These are phyloP conservation scores for Citrus australasica DNA, from an alignment of 345 rosid genomes.

Conservation along the genomic window DNA sequence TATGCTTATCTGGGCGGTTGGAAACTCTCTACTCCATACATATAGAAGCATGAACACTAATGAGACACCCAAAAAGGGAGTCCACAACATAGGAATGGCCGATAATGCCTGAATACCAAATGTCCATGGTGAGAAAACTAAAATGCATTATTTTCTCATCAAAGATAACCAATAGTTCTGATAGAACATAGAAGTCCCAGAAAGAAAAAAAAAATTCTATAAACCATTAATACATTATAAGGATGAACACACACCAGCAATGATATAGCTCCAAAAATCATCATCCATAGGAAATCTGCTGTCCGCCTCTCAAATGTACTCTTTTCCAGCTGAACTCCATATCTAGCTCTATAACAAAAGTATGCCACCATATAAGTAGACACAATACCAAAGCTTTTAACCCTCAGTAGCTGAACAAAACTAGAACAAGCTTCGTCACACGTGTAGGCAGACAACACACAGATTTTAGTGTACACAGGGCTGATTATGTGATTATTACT, in stretches of 20 bases:
- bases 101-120: slow-evolving; percentile 47
- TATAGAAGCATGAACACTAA: slow-evolving; percentile 91
- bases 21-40: slow-evolving; percentile 91
- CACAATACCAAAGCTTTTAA: not conserved
- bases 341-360: slow-evolving; percentile 63
- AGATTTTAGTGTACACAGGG: not conserved
- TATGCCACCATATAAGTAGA: not conserved
- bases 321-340: slow-evolving; percentile 85
- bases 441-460: not conserved
- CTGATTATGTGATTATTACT: slow-evolving; percentile 11
- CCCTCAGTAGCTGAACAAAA: not conserved
- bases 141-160: too few species aligned
- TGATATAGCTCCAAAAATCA: slow-evolving; percentile 60
- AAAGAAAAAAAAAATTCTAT: not conserved
- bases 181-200: not conserved
- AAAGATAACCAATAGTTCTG: not conserved
- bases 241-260: slow-evolving; percentile 39
- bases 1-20: slow-evolving; percentile 76
- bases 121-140: not conserved
- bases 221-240: not conserved
- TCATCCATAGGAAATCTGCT: slow-evolving; percentile 83
- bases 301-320: slow-evolving; percentile 81
- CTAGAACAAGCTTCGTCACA: not conserved
- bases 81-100: slow-evolving; percentile 54
- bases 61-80: slow-evolving; percentile 67